These are phyloP conservation scores for Cryptococcus maquisensis DNA, from an alignment of 1,284 basidiomycete species.

Conservation along the genomic window DNA sequence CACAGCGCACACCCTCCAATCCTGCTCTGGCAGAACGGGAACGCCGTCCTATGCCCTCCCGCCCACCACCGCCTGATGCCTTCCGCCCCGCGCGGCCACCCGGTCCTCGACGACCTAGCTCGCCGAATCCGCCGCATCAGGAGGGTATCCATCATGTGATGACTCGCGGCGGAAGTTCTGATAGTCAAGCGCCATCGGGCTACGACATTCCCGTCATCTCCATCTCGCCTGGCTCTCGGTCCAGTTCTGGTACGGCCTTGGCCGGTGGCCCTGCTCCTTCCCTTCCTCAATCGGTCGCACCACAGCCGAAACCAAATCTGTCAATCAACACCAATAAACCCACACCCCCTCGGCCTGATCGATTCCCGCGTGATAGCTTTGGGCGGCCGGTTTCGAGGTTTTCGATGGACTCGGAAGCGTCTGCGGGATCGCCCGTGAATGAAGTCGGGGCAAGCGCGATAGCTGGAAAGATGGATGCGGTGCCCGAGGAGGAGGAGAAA, in stretches of 20 bases:
- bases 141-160: conserved; percentile 2
- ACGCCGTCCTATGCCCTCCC: conserved; percentile 14
- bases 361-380: conserved; percentile 32
- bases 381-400: conserved; percentile 34
- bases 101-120: conserved; percentile 4
- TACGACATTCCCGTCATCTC: conserved; percentile 23
- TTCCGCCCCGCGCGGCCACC: conserved; percentile 39
- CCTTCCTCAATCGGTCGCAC: conserved; percentile 1
- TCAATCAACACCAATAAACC: conserved; percentile 16
- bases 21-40: conserved; percentile 32
- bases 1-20: conserved; percentile 15
- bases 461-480: conserved; percentile 1
- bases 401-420: conserved; percentile 38
- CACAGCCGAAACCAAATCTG: conserved; percentile 2
- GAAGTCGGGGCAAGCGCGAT: not conserved
- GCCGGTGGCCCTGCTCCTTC: conserved; percentile 12
- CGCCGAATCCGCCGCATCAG: not conserved
- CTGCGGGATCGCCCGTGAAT: not conserved
- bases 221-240: not conserved
- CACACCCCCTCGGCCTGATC: conserved; percentile 30
- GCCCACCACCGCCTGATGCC: conserved; percentile 46
- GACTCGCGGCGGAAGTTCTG: not conserved
- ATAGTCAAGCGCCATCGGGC: not conserved
- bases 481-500: conserved; percentile 9
- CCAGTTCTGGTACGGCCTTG: not conserved